phyloP scores from a whole-genome alignment of 768 basidiomycete genomes.

The Boletus huronensis region DNA sequence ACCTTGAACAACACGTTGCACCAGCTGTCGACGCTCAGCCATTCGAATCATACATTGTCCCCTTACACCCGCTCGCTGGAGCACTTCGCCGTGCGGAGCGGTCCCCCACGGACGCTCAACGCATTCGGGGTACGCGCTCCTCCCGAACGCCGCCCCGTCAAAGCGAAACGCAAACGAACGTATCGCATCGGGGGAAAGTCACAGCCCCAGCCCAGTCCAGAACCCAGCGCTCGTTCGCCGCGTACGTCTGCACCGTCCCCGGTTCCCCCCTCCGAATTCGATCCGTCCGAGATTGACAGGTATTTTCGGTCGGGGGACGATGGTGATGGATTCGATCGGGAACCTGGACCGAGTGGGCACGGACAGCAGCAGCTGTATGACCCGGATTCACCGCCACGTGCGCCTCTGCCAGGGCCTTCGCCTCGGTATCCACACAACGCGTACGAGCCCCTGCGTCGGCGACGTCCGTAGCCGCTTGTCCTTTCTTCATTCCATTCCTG shows the following conservation, averaged over 20 bases:
- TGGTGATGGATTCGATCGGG: background rate
- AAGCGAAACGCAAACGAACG: conserved; percentile 74
- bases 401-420: background rate
- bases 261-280: conserved; percentile 52
- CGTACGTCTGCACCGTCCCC: conserved; percentile 31
- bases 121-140: conserved; percentile 33
- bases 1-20: conserved; percentile 72
- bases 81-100: conserved; percentile 90
- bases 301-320: conserved; percentile 55
- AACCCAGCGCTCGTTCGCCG: conserved; percentile 1
- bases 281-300: conserved; percentile 67
- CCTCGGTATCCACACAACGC: conserved; percentile 1
- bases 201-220: background rate
- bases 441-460: conserved; percentile 10
- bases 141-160: conserved; percentile 53
- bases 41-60: conserved; percentile 90
- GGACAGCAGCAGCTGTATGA: background rate
- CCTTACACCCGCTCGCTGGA: conserved; percentile 89
- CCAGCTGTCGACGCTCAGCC: conserved; percentile 79
- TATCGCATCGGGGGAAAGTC: conserved; percentile 50
- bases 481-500: no score
- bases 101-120: conserved; percentile 55
- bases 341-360: background rate
- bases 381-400: background rate
- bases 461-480: background rate